These are phyloP conservation scores for Eleusine coracana DNA, from an alignment of 176 grass and related monocot genomes.

Conservation along the genomic window DNA sequence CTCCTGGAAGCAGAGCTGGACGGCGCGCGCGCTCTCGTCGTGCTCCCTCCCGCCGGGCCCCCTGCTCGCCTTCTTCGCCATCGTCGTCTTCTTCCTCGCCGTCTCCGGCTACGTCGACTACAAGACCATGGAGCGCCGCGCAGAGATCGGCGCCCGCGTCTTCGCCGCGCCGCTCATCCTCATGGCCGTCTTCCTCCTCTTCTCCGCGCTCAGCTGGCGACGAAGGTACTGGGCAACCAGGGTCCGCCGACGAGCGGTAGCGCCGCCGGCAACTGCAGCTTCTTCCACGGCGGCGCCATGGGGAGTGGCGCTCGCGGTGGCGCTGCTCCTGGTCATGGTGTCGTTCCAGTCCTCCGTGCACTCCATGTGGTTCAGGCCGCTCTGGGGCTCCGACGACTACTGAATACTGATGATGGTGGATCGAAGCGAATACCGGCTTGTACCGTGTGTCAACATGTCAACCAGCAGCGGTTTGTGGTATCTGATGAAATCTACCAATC, in stretches of 20 bases:
- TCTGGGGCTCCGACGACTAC: constrained; percentile 52
- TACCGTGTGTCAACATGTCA: too few species aligned
- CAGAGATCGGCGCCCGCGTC: constrained; percentile 50
- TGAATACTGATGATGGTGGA: constrained; percentile 8
- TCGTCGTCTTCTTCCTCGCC: constrained; percentile 76
- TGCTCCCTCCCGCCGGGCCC: constrained; percentile 62
- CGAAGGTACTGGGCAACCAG: constrained; percentile 46
- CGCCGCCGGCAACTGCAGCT: not conserved
- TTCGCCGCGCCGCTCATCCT: constrained; percentile 55
- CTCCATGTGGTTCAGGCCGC: constrained; percentile 69
- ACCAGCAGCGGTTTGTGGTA: too few species aligned
- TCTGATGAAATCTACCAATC: too few species aligned
- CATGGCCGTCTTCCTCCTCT: constrained; percentile 46
- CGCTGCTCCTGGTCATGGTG: constrained; percentile 63
- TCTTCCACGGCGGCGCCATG: constrained; percentile 42
- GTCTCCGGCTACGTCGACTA: constrained; percentile 72
- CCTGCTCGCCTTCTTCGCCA: constrained; percentile 78
- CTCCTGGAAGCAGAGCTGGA: constrained; percentile 66
- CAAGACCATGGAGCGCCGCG: constrained; percentile 54
- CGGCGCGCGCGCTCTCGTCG: constrained; percentile 52
- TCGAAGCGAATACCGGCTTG: too few species aligned
- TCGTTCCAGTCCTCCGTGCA: constrained; percentile 61
- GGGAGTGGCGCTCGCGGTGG: constrained; percentile 54
- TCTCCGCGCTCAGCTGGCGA: constrained; percentile 34
- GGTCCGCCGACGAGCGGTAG: not conserved